These are phyloP conservation scores for Oleoguttula mirabilis DNA, from an alignment of 495 filamentous ascomycete species.

Conservation along the genomic window DNA sequence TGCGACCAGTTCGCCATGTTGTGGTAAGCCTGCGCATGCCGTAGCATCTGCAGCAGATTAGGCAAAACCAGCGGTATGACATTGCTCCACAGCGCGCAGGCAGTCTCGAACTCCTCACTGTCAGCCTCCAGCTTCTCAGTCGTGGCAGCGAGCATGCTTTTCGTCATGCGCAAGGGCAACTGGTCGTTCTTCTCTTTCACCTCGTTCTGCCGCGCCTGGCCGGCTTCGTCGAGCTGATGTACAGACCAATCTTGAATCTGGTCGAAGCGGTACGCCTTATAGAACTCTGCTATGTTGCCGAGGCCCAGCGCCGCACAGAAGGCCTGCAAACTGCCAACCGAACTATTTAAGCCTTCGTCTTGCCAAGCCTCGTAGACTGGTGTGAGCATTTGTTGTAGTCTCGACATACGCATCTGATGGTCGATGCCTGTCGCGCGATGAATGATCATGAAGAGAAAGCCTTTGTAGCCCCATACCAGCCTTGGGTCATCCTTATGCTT, in stretches of 20 bases:
- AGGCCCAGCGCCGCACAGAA: slow-evolving; percentile 74
- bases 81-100: slow-evolving; percentile 70
- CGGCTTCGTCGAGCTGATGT: slow-evolving; percentile 62
- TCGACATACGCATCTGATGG: slow-evolving; percentile 44
- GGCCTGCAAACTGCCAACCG: slow-evolving; percentile 60
- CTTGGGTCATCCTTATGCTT: slow-evolving; percentile 64
- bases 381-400: slow-evolving; percentile 60
- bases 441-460: slow-evolving; percentile 83
- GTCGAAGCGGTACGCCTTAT: slow-evolving; percentile 59
- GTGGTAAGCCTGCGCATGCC: slow-evolving; percentile 88
- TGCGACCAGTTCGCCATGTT: slow-evolving; percentile 72
- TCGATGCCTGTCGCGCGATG: slow-evolving; percentile 75
- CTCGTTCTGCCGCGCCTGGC: slow-evolving; percentile 61
- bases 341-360: slow-evolving; percentile 49
- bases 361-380: slow-evolving; percentile 76
- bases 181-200: slow-evolving; percentile 54
- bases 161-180: slow-evolving; percentile 74
- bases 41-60: slow-evolving; percentile 73
- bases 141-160: slow-evolving; percentile 76
- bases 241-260: slow-evolving; percentile 73
- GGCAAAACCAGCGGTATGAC: slow-evolving; percentile 73
- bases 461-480: slow-evolving; percentile 48
- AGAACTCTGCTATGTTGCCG: slow-evolving; percentile 66
- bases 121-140: slow-evolving; percentile 73
- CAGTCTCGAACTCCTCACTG: slow-evolving; percentile 53